These are phyloP conservation scores for Entomortierella beljakovae DNA, from an alignment of 192 early-diverging fungal genomes.

Conservation along the genomic window DNA sequence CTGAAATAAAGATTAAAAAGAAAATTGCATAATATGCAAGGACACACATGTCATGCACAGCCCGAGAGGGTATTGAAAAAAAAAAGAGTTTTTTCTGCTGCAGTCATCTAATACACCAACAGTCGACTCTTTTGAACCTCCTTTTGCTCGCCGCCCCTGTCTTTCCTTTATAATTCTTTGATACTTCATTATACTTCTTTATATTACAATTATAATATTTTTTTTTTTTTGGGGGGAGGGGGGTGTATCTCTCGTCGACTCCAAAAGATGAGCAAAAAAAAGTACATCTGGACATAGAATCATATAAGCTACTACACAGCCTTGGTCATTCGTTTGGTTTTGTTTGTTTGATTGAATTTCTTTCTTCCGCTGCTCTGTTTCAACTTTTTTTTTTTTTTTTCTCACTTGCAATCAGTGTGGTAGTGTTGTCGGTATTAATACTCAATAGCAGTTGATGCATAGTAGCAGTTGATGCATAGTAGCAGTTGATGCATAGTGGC, in stretches of 20 bases:
- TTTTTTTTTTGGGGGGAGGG: too few species aligned
- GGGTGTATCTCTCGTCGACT: not conserved
- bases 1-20: not conserved
- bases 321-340: too few species aligned
- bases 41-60: slow-evolving; percentile 6
- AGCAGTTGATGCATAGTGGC: too few species aligned
- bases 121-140: not conserved
- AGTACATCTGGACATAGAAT: too few species aligned
- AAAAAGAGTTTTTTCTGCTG: not conserved
- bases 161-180: slow-evolving; percentile 9
- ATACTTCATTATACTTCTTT: too few species aligned
- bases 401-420: too few species aligned
- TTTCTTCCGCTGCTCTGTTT: not conserved
- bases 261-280: not conserved
- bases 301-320: too few species aligned
- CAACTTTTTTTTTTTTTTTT: too few species aligned
- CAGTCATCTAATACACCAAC: not conserved
- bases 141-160: not conserved
- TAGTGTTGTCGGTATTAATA: too few species aligned
- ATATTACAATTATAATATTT: too few species aligned
- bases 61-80: not conserved
- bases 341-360: not conserved
- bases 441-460: too few species aligned
- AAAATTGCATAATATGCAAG: not conserved
- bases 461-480: too few species aligned